Evolutionary conservation across 495 filamentous ascomycete species (phyloP), one percentile per base, ranked within the genome.

Genomic region (Penicillium verhagenii): DNA sequence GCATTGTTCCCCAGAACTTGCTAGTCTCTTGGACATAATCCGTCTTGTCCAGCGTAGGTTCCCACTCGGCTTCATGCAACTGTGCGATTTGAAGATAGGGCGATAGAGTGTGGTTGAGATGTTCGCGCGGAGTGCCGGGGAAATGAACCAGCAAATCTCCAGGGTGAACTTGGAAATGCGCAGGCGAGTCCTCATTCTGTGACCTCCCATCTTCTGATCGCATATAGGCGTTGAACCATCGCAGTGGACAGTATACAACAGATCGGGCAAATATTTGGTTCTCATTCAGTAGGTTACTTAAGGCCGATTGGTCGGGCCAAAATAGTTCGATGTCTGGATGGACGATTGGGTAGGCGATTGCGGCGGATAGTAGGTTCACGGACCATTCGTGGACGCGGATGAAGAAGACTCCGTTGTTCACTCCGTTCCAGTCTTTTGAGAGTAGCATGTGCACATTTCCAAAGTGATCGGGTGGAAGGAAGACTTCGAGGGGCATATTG

Each of bases 401-500:
- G 5, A 74, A 68, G 58, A 84, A 84, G 21, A 78, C 71, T 20
- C 81, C 80, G 51, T 79, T 78, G 64, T 84, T 84, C 28, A 83
- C 69, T 1, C 81, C 79, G 59, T 82, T 77, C 68, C 70, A 73
- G 69, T 84, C 80, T 50, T 78, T 66, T 1, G 70, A 69, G 23
- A 77, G 72, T 10, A 84, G 52, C 1, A 82, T 44, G 57, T 82
- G 66, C 37, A 79, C 63, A 49, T 79, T 61, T 6, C 67, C 51
- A 54, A 78, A 71, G 33, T 74, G 58, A 10, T 65, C 48, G 1
- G 80, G 79, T 6, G 81, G 81, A 7, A 82, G 66, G 61, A 84
- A 82, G 28, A 67, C 61, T 31, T 80, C 74, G 28, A 80, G 70
- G 1, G 78, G 76, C n/a, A 81, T 71, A 35, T 78, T 65, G 0